A percentile compares a stretch with the other conserved stretches of the same genome.
Evolutionary conservation across 331 rosid genomes (phyloP).

Genomic region (Pyracantha coccinea): DNA sequence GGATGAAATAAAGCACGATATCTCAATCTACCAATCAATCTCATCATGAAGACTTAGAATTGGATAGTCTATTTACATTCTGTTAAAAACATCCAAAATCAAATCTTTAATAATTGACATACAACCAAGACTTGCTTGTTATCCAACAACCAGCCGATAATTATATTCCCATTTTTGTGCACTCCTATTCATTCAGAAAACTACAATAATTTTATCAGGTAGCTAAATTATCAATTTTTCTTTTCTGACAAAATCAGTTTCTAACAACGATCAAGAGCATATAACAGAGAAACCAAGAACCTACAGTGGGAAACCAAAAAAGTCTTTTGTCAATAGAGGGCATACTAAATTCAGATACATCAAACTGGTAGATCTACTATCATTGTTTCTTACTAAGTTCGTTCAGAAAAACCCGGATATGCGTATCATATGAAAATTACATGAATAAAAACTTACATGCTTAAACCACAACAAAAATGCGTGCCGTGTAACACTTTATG

Average conservation of each 20-base stretch:
- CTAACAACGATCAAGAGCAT: not conserved
- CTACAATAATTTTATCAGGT: not conserved
- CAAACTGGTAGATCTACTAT: not conserved
- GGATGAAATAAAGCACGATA: not conserved
- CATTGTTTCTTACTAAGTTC: not conserved
- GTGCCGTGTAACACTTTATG: not conserved
- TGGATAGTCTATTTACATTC: not conserved
- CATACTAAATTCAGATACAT: not conserved
- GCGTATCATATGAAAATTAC: not conserved
- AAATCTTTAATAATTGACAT: not conserved
- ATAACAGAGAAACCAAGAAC: not conserved
- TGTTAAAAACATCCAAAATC: not conserved
- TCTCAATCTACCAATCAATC: not conserved
- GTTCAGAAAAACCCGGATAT: not conserved
- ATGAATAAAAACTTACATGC: not conserved
- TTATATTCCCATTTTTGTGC: not conserved
- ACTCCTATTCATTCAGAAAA: not conserved
- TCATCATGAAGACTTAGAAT: not conserved
- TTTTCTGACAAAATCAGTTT: not conserved
- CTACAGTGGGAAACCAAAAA: not conserved
- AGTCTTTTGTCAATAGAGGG: too few species aligned
- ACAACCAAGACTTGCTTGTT: not conserved
- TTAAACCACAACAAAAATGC: not conserved
- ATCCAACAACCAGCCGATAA: not conserved
- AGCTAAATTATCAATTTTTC: not conserved